phyloP scores from a whole-genome alignment of 495 filamentous ascomycete genomes.

The Trichoderma orchidacearum region DNA sequence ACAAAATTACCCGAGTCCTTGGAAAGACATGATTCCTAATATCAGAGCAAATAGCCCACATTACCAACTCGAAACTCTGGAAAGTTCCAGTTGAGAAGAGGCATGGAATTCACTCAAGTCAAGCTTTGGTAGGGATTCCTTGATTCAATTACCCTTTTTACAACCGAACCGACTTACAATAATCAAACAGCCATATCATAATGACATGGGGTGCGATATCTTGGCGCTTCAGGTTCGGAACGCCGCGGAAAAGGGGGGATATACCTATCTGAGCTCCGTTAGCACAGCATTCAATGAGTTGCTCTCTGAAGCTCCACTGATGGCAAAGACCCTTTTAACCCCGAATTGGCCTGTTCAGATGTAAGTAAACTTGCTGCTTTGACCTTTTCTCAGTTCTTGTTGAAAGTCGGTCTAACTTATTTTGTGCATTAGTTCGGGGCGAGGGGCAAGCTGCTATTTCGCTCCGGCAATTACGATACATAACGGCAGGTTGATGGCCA shows the following conservation, averaged over 20 bases:
- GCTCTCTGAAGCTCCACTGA: conserved; percentile 13
- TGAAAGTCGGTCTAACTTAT: neutral
- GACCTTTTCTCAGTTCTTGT: neutral
- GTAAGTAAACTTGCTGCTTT: conserved; percentile 13
- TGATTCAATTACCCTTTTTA: neutral
- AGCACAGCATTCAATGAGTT: conserved; percentile 26
- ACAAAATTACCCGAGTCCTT: neutral
- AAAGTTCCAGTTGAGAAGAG: conserved; percentile 23
- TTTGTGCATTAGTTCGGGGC: conserved; percentile 16
- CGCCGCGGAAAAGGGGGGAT: conserved; percentile 19
- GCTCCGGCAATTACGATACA: conserved; percentile 23
- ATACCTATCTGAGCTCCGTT: conserved; percentile 28
- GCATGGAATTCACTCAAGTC: conserved; percentile 32
- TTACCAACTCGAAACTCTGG: conserved; percentile 28
- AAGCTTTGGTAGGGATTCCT: conserved; percentile 14
- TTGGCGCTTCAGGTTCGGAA: conserved; percentile 29
- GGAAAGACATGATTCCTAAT: neutral
- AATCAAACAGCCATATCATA: conserved; percentile 24
- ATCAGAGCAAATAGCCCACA: conserved; percentile 21
- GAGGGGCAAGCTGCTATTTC: conserved; percentile 16
- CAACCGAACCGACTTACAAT: neutral
- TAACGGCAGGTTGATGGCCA: conserved; percentile 19
- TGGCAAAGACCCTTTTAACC: conserved; percentile 14
- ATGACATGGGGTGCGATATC: conserved; percentile 27
- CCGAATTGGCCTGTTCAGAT: conserved; percentile 28